phyloP scores from a whole-genome alignment of 768 basidiomycete genomes.

The Russula griseocarnosa region DNA sequence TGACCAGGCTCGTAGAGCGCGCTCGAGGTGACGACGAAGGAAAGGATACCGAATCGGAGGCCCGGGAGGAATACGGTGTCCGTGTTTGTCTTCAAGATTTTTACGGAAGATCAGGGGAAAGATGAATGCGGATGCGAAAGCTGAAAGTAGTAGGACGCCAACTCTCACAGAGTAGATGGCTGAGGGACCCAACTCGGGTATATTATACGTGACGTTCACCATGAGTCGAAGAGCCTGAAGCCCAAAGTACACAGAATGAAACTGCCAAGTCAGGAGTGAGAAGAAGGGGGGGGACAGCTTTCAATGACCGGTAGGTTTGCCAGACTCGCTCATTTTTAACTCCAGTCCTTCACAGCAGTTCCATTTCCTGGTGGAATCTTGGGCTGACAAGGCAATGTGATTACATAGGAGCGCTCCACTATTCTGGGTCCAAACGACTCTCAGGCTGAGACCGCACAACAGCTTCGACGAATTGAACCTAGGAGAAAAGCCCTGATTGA shows the following conservation, averaged over 20 bases:
- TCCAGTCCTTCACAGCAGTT: background rate
- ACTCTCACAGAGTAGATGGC: constrained; percentile 8
- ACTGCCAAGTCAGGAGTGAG: background rate
- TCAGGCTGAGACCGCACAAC: background rate
- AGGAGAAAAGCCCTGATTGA: background rate
- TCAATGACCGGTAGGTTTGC: background rate
- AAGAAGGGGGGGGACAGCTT: background rate
- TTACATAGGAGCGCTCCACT: background rate
- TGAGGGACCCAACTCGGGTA: constrained; percentile 1
- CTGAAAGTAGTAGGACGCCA: constrained; percentile 3
- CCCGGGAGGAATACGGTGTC: constrained; percentile 31
- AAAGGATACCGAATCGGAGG: constrained; percentile 36
- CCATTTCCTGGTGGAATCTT: background rate
- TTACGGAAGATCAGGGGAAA: constrained; percentile 29
- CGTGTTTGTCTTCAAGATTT: constrained; percentile 30
- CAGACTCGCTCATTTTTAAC: background rate
- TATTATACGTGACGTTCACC: constrained; percentile 1
- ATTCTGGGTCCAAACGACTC: background rate
- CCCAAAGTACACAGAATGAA: constrained; percentile 2
- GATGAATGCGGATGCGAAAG: constrained; percentile 7
- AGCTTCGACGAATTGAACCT: background rate
- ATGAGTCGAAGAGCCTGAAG: background rate
- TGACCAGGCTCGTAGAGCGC: constrained; percentile 42
- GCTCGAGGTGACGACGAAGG: constrained; percentile 43
- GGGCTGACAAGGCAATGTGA: background rate